A percentile compares a stretch with the other conserved stretches of the same genome.
Conservation (phyloP, 1,284 basidiomycete genomes). For the Salmacisia buchloeana region DNA sequence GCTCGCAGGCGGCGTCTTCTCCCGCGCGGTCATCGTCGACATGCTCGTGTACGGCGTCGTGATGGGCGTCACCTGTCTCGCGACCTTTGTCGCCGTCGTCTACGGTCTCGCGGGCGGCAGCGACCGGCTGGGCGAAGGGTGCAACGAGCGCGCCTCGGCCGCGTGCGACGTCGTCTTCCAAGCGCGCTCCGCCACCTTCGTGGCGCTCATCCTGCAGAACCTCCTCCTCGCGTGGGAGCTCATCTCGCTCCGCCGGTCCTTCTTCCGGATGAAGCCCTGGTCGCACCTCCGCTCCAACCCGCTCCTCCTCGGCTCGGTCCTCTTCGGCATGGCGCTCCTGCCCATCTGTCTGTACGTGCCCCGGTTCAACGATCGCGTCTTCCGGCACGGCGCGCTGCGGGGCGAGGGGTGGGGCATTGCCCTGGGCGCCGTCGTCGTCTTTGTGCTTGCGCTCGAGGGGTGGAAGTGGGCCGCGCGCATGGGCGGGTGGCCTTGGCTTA, state of each 20-base stretch:
- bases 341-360: slow-evolving; percentile 43
- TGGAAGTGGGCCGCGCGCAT: slow-evolving; percentile 39
- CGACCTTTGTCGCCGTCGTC: slow-evolving; percentile 40
- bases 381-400: slow-evolving; percentile 32
- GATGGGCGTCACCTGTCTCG: slow-evolving; percentile 41
- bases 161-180: slow-evolving; percentile 37
- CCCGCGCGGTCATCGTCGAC: slow-evolving; percentile 35
- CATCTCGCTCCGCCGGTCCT: slow-evolving; percentile 37
- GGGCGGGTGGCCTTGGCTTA: slow-evolving; percentile 38
- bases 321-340: slow-evolving; percentile 32
- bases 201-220: slow-evolving; percentile 35
- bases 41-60: slow-evolving; percentile 37
- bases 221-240: slow-evolving; percentile 42
- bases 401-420: slow-evolving; percentile 38
- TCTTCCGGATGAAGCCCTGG: slow-evolving; percentile 25
- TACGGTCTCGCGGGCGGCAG: slow-evolving; percentile 34
- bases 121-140: slow-evolving; percentile 21
- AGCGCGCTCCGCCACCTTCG: slow-evolving; percentile 39
- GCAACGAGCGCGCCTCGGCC: slow-evolving; percentile 24
- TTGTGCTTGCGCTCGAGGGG: slow-evolving; percentile 28
- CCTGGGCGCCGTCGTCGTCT: slow-evolving; percentile 28
- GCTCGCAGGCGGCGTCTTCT: slow-evolving; percentile 34
- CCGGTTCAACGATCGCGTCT: slow-evolving; percentile 39
- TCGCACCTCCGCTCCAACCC: slow-evolving; percentile 18
- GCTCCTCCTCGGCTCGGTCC: slow-evolving; percentile 37